Evolutionary conservation across 2,329 filamentous ascomycete species (phyloP).

Genomic region (Scedosporium minutisporum): DNA sequence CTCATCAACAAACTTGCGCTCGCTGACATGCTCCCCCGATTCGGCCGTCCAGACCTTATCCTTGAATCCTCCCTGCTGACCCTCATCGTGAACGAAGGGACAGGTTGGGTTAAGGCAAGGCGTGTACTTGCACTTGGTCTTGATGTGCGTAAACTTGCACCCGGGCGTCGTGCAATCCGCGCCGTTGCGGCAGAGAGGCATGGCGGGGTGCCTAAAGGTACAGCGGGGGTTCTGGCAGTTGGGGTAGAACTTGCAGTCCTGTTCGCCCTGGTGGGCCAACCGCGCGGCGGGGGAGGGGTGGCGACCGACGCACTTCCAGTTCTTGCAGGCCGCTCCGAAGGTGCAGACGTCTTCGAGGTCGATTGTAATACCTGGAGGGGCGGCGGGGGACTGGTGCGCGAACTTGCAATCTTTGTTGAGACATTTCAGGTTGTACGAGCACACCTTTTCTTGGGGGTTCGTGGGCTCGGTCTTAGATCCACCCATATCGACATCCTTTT

Average conservation of each 20-base stretch:
- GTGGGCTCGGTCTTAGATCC: conserved; percentile 41
- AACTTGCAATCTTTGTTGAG: conserved; percentile 85
- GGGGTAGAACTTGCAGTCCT: conserved; percentile 84
- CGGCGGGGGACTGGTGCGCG: conserved; percentile 88
- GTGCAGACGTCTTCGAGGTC: conserved; percentile 74
- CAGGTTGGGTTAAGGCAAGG: conserved; percentile 87
- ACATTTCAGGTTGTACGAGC: conserved; percentile 84
- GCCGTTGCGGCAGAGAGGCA: conserved; percentile 84
- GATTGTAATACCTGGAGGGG: conserved; percentile 64
- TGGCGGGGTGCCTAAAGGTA: conserved; percentile 78
- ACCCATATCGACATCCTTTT: conserved; percentile 55
- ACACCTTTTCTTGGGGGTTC: conserved; percentile 59
- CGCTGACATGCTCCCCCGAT: conserved; percentile 62
- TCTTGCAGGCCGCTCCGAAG: conserved; percentile 89
- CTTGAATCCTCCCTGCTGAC: conserved; percentile 73
- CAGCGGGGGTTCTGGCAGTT: conserved; percentile 84
- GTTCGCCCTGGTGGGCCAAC: conserved; percentile 67
- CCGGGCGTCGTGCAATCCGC: conserved; percentile 70
- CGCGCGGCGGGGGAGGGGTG: conserved; percentile 86
- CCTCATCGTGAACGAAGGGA: conserved; percentile 81
- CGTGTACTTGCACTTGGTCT: conserved; percentile 78
- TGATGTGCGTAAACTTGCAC: conserved; percentile 85
- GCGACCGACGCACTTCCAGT: conserved; percentile 82
- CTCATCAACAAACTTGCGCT: conserved; percentile 78
- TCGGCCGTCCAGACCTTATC: conserved; percentile 86